Base-by-base conservation (phyloP, 768 basidiomycete genomes). In the Suillus discolor region DNA sequence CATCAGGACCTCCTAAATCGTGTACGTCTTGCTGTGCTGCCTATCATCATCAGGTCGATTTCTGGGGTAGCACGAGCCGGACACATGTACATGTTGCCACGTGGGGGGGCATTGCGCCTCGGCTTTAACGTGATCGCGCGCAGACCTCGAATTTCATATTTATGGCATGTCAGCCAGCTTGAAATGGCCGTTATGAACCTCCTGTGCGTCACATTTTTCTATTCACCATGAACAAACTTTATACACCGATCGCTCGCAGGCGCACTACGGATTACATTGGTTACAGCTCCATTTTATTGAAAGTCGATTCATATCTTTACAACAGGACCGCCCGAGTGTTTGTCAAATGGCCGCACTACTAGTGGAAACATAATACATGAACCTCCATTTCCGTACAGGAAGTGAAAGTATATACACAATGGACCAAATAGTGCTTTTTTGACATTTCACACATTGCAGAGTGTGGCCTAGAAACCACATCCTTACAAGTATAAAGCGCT, bases 111-210 rank as follows among this genome's bases (percentile, higher is more conserved):
- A 6, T 55, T n/a, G 2, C 31, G 12, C 54, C 54, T 55, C 54
- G 54, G 54, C 31, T 55, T 55, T 31, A 55, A 34, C 54, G 20
- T 36, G 54, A 55, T n/a, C 11, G 11, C 54, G 54, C 31, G 34
- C 31, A 55, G 34, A 55, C 12, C 20, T 13, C 54, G 0, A 11
- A 55, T 55, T 55, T 55, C 54, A 13, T 6, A 34, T 34, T 55
- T 34, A 31, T 55, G 34, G 54, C 34, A 55, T 55, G 54, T 34
- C 20, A 9, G 36, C 36, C 36, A 38, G 11, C 36, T 38, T 38
- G 36, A 12, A 55, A 55, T 55, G 54, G 31, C 54, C 54, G 54
- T 36, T n/a, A 34, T 55, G 54, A 55, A 55, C 12, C 11, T 55
- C 54, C 54, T 55, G 54, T 55, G 54, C 20, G 54, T 55, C 20